These are phyloP conservation scores for Phytopythium sindhum DNA, from an alignment of 352 stramenopile genomes.

Conservation along the genomic window DNA sequence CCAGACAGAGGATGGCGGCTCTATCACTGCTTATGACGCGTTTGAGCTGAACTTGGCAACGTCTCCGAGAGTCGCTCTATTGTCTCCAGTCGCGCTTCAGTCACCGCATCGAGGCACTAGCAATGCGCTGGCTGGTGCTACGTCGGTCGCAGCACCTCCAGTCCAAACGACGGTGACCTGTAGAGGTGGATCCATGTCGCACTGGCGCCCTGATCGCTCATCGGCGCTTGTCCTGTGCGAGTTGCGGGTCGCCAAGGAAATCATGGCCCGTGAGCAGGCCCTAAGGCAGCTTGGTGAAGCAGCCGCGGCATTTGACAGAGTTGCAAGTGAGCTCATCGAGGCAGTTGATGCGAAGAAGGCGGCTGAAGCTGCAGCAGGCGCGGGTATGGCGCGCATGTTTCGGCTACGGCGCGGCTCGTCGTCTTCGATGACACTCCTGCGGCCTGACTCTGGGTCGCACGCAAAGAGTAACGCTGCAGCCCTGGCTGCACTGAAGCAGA, in stretches of 20 bases:
- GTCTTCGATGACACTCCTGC: neutral
- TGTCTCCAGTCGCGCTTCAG: neutral
- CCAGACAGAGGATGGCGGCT: neutral
- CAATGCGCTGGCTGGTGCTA: neutral
- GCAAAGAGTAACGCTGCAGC: neutral
- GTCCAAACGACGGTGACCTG: no score
- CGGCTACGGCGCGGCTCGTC: neutral
- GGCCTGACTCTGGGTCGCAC: neutral
- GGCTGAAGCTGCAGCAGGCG: conserved; percentile 5
- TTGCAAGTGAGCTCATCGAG: conserved; percentile 30
- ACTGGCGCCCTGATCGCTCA: conserved; percentile 14
- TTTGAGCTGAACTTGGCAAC: no score
- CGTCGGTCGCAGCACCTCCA: neutral
- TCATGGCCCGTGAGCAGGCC: conserved; percentile 56
- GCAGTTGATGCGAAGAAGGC: conserved; percentile 19
- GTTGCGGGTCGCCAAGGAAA: conserved; percentile 49
- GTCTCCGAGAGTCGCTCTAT: neutral
- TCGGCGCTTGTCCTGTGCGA: conserved; percentile 43
- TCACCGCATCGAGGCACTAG: neutral
- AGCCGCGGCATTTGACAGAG: conserved; percentile 16
- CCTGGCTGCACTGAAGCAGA: neutral
- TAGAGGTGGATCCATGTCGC: neutral
- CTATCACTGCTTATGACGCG: neutral
- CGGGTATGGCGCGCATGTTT: neutral
- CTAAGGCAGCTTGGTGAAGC: conserved; percentile 37